phyloP scores from a whole-genome alignment of 306 rosid species.

The Leucaena leucocephala region DNA sequence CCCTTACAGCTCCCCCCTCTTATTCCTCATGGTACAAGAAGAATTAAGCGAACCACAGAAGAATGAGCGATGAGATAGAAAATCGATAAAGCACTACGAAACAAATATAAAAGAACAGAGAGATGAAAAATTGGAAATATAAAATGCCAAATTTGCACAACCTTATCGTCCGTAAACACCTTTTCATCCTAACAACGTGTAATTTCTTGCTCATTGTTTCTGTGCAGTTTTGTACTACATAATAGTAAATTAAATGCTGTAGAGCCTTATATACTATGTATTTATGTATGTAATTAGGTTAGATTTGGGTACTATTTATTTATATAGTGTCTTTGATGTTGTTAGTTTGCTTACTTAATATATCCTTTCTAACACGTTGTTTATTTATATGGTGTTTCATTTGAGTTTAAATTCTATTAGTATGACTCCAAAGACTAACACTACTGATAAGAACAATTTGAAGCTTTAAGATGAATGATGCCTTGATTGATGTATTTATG shows the following conservation, averaged over 20 bases:
- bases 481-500: no score
- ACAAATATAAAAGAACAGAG: conserved; percentile 21
- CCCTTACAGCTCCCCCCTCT: not conserved
- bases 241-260: not conserved
- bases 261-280: not conserved
- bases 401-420: no score
- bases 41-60: not conserved
- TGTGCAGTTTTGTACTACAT: not conserved
- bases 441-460: no score
- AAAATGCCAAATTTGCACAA: not conserved
- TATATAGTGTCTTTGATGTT: no score
- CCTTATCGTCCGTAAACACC: not conserved
- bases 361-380: no score
- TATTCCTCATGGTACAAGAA: not conserved
- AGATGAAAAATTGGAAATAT: conserved; percentile 2
- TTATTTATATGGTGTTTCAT: no score
- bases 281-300: not conserved
- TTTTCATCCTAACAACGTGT: not conserved
- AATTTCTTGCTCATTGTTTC: not conserved
- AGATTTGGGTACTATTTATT: not conserved
- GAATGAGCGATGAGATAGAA: conserved; percentile 24
- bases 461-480: no score
- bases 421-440: no score
- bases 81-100: conserved; percentile 2
- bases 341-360: no score